Evolutionary conservation across 306 rosid species (phyloP), one percentile per base, ranked within the genome.

Genomic region (Dalbergia oliveri): DNA sequence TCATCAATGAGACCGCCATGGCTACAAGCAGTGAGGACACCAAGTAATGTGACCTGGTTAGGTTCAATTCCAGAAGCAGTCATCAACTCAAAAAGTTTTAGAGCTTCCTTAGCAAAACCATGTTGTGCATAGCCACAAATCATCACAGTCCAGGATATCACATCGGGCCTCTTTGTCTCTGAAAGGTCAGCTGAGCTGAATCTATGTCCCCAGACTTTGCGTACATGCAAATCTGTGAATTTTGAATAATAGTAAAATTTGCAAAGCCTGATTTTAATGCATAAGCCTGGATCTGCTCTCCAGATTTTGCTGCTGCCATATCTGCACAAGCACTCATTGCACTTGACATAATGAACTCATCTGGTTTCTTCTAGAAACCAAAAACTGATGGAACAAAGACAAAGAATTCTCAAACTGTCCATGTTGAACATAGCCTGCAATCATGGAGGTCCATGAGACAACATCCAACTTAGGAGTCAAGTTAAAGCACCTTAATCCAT

Each of bases 61-160:
- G 94, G 94, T 49, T 69, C 73, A 78, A 83, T 59, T 69, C 86
- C 80, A 75, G 82, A 62, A 70, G 59, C 44, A 67, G 75, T 82
- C 90, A 90, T 84, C 82, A 64, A 76, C 53, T 84, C 85, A 80
- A 88, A 88, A 72, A 75, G 81, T 23, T 69, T 73, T 62, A 88
- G 67, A 69, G 94, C 87, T 74, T 88, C 87, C 49, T 58, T 21
- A 54, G 89, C 90, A 75, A n/a, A 66, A 57, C 91, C 94, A 75
- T 88, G 90, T 11, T 86, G 94, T 15, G 89, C 94, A 33, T 81
- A 49, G 80, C 91, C 78, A 72, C 82, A 75, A 26, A 90, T 88
- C 85, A 86, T 86, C 66, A 82, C 88, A 6, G 94, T 84, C 94
- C 91, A 90, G 44, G 94, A 84, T 53, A 90, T 90, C 9, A 80